Conservation (phyloP, 306 rosid species). For the Bauhinia variegata region DNA sequence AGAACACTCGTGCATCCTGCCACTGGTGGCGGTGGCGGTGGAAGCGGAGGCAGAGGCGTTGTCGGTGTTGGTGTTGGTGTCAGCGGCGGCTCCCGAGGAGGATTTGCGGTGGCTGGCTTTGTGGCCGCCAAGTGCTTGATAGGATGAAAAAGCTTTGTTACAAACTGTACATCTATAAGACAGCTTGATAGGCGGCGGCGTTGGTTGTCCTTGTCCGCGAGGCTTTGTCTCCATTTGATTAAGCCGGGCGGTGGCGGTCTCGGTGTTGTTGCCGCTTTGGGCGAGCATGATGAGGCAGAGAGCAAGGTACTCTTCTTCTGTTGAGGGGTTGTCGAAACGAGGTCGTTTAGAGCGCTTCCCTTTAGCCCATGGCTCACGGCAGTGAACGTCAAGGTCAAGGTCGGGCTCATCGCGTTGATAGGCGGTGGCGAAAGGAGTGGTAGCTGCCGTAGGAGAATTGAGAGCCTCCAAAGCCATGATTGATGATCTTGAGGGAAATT, state of each 20-base stretch:
- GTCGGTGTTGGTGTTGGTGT: conserved; percentile 24
- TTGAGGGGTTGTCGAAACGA: conserved; percentile 34
- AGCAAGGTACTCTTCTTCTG: conserved; percentile 76
- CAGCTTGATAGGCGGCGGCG: conserved; percentile 40
- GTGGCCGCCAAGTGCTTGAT: conserved; percentile 96
- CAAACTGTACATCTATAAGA: conserved; percentile 69
- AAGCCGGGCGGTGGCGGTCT: background rate
- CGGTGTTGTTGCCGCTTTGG: conserved; percentile 39
- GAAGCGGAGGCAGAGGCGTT: background rate
- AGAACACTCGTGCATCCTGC: conserved; percentile 72
- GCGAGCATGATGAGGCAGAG: conserved; percentile 84
- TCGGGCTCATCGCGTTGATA: conserved; percentile 10
- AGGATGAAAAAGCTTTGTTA: conserved; percentile 72
- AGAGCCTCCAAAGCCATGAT: conserved; percentile 61
- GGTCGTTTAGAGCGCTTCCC: conserved; percentile 62
- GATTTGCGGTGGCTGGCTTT: conserved; percentile 92
- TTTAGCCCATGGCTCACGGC: conserved; percentile 55
- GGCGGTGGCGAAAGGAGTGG: conserved; percentile 30
- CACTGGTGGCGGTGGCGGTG: background rate
- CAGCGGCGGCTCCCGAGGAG: conserved; percentile 24
- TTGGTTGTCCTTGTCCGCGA: background rate
- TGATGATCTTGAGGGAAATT: background rate
- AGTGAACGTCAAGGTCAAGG: conserved; percentile 21
- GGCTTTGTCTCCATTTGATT: background rate
- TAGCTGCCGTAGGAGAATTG: conserved; percentile 50